Conservation (phyloP, 768 basidiomycete genomes). For the Boletus sp. region DNA sequence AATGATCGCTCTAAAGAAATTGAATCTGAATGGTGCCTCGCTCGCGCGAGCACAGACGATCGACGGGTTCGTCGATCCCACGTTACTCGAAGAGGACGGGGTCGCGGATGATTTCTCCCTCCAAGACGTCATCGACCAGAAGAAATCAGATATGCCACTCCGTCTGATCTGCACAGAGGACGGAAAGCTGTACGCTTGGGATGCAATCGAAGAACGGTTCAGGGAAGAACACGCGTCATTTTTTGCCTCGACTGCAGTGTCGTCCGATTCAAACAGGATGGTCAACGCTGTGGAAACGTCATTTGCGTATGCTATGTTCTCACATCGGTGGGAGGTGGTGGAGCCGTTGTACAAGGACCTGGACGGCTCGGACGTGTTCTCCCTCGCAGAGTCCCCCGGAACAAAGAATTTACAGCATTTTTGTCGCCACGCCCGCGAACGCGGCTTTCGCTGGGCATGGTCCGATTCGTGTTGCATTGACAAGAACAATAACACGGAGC, state of each 20-base stretch:
- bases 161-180: slow-evolving; percentile 26
- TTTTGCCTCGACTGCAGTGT: slow-evolving; percentile 9
- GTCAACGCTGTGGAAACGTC: slow-evolving; percentile 7
- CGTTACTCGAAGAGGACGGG: not conserved
- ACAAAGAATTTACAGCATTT: slow-evolving; percentile 18
- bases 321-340: slow-evolving; percentile 21
- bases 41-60: not conserved
- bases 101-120: slow-evolving; percentile 1
- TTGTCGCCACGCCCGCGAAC: slow-evolving; percentile 17
- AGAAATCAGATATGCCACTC: slow-evolving; percentile 22
- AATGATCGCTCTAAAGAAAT: not conserved
- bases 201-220: slow-evolving; percentile 17
- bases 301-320: slow-evolving; percentile 26
- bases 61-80: not conserved
- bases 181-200: slow-evolving; percentile 22
- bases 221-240: slow-evolving; percentile 9
- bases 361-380: slow-evolving; percentile 15
- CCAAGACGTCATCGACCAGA: slow-evolving; percentile 14
- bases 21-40: too few relatives aligned
- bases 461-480: slow-evolving; percentile 31
- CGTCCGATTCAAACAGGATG: slow-evolving; percentile 2
- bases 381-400: slow-evolving; percentile 11
- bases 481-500: slow-evolving; percentile 28
- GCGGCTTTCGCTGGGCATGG: slow-evolving; percentile 28
- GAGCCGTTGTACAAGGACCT: slow-evolving; percentile 20